Conservation (phyloP, 73 alveolate genomes). For the Tetrahymena thermophila region DNA sequence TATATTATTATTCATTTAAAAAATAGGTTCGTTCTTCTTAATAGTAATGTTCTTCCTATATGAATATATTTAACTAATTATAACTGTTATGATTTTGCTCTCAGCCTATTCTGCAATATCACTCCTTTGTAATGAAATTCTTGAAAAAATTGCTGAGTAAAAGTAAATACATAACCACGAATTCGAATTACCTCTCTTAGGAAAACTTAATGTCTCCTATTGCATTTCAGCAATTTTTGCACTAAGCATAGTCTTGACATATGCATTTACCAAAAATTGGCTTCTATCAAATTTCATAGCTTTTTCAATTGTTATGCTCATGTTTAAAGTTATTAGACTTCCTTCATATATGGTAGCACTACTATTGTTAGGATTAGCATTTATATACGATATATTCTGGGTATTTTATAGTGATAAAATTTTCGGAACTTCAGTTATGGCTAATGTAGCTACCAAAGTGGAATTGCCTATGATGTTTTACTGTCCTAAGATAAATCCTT, state of each 20-base stretch:
- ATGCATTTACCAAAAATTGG: slow-evolving; percentile 67
- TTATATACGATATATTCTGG: slow-evolving; percentile 93
- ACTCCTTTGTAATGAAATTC: neutral
- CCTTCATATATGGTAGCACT: slow-evolving; percentile 85
- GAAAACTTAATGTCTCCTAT: neutral
- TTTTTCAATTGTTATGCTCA: slow-evolving; percentile 60
- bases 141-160: neutral
- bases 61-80: neutral
- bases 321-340: slow-evolving; percentile 72
- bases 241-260: neutral
- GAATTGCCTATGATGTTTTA: slow-evolving; percentile 91
- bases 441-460: slow-evolving; percentile 83
- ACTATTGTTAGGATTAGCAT: slow-evolving; percentile 64
- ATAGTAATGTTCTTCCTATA: neutral
- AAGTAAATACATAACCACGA: neutral
- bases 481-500: slow-evolving; percentile 68
- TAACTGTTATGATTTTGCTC: neutral
- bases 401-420: slow-evolving; percentile 47
- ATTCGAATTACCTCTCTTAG: neutral
- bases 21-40: neutral
- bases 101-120: neutral
- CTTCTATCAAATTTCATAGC: slow-evolving; percentile 77
- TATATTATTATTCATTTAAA: neutral
- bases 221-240: neutral
- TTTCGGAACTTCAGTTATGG: slow-evolving; percentile 94